A percentile compares a stretch with the other conserved stretches of the same genome.
phyloP scores from a whole-genome alignment of 345 rosid genomes.

The Citrus mangshanensis region DNA sequence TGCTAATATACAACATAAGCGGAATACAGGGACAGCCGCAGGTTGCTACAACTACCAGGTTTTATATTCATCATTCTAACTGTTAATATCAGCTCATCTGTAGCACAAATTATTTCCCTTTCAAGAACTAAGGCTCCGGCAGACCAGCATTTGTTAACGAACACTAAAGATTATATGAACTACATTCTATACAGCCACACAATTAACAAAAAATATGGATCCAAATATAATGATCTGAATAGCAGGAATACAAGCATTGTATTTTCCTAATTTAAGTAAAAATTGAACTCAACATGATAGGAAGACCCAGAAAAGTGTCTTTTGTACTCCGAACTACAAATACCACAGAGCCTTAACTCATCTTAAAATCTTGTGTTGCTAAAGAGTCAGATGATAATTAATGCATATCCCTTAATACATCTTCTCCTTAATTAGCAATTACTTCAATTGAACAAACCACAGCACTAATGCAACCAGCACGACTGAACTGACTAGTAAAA shows the following conservation, averaged over 20 bases:
- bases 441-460: background rate
- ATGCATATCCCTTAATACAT: background rate
- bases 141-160: background rate
- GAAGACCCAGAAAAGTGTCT: background rate
- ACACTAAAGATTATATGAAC: background rate
- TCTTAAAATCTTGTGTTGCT: no score
- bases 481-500: background rate
- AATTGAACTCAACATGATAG: background rate
- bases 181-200: background rate
- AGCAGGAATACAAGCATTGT: background rate
- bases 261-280: background rate
- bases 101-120: background rate
- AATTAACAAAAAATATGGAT: background rate
- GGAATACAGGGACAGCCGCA: background rate
- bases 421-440: background rate
- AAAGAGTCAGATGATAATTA: background rate
- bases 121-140: background rate
- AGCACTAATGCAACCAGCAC: background rate
- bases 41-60: background rate
- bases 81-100: background rate
- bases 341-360: no score
- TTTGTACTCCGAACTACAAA: no score
- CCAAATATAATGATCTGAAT: background rate
- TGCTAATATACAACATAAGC: background rate
- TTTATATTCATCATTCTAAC: background rate